Conservation (phyloP, 2,329 filamentous ascomycete genomes). For the Tolypocladium inflatum region DNA sequence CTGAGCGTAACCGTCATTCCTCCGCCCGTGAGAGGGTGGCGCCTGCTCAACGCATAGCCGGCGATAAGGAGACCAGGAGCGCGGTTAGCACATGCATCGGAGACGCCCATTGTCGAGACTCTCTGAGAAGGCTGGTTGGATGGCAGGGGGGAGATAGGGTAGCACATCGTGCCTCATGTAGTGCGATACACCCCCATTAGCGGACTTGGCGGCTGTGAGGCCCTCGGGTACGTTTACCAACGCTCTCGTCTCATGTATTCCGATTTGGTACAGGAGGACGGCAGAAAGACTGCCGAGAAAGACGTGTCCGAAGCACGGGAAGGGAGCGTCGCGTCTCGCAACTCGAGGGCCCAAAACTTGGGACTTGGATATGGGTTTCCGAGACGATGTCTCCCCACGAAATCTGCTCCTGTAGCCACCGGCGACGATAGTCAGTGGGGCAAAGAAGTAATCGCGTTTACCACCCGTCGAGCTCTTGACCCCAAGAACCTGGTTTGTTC, state of each 20-base stretch:
- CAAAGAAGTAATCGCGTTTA: conserved; percentile 72
- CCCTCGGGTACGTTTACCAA: conserved; percentile 80
- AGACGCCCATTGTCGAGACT: conserved; percentile 67
- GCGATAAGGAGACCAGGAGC: conserved; percentile 69
- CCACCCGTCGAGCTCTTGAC: conserved; percentile 57
- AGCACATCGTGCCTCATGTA: conserved; percentile 76
- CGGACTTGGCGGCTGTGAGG: conserved; percentile 60
- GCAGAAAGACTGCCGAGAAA: conserved; percentile 66
- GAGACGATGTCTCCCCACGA: conserved; percentile 65
- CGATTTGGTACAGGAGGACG: conserved; percentile 92
- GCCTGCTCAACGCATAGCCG: conserved; percentile 97
- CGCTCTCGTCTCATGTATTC: conserved; percentile 82
- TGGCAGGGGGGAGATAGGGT: conserved; percentile 61
- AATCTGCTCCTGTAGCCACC: conserved; percentile 93
- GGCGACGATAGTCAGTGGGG: conserved; percentile 74
- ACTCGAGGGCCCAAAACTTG: conserved; percentile 91
- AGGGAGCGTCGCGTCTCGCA: conserved; percentile 78
- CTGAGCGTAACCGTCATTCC: conserved; percentile 98
- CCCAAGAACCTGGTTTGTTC: conserved; percentile 66
- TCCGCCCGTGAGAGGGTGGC: conserved; percentile 89
- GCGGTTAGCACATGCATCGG: conserved; percentile 71
- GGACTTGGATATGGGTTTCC: conserved; percentile 61
- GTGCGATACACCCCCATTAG: conserved; percentile 72
- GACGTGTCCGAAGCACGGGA: conserved; percentile 74
- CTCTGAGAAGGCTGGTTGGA: conserved; percentile 60